Base-by-base conservation (phyloP, 306 rosid species). In the Malus asiatica region DNA sequence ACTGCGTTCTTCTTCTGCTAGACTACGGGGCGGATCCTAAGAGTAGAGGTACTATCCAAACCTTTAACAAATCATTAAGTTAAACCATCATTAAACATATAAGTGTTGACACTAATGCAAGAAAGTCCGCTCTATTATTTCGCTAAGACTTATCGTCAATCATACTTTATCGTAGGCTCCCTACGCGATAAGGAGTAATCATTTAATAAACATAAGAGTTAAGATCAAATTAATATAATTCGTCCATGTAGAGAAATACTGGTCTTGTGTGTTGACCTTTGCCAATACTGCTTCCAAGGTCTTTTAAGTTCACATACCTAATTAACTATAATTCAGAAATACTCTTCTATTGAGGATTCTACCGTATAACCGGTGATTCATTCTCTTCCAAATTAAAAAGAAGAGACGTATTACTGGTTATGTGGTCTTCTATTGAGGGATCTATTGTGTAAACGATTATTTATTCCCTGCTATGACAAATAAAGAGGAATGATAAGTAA, bases 21-120 rank as follows among this genome's bases (percentile, higher is more conserved):
- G 96, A 95, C 77, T 84, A 78, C 75, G 91, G 87, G 19, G 96
- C 96, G 0, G 79, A 90, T 80, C 96, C 97, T 4, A 95, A 95
- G 69, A 55, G 84, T 61, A 90, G 78, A 95, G 99, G 99, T 95
- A 85, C 78, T 42, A 76, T 60, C 57, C 33, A 15, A 16, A 0
- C 45, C 73, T 64, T 66, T 10, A 38, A 15, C 29, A 64, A 30
- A 30, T 4, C 18, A 33, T 33, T 27, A 55, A 14, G 4, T 29
- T 51, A 30, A 52, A 20, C 64, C 30, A 33, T 13, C 15, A 53
- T 20, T 33, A 33, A 20, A 66, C 46, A 32, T 72, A 51, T 48
- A 48, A 46, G 0, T 51, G 55, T 71, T 52, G 30, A 71, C 71
- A 1, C 20, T 48, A 1, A 48, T 48, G 55, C 20, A 48, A 48